Base-by-base conservation (phyloP, 2,329 filamentous ascomycete genomes). In the Tympanopsis confertula region DNA sequence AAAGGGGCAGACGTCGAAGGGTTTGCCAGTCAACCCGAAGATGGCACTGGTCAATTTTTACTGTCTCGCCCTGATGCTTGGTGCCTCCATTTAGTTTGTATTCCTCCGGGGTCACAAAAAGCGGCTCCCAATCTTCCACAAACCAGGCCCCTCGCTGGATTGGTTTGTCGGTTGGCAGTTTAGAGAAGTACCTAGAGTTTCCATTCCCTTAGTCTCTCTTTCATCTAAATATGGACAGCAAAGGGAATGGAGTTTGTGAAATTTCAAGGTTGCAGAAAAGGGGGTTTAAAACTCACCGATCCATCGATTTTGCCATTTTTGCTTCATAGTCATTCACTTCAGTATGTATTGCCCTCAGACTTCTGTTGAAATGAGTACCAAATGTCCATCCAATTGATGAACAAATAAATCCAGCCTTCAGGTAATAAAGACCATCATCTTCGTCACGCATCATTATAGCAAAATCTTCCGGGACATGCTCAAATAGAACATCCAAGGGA, bases 11-110 rank as follows among this genome's bases (percentile, higher is more conserved):
- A 3, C 86, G 74, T 2, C 86, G 75, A 3, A 94, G 62, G 0
- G 86, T 94, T 57, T 94, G 87, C 84, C 86, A 93, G 55, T 94
- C 86, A 2, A 91, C 85, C 4, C 86, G 73, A 1, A 94, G 62
- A 42, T 81, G 63, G 44, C 83, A 65, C 22, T 83, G 71, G 0
- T 72, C 65, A 2, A 76, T 51, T 1, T 58, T 60, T 4, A 89
- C 57, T 0, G 68, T 59, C 35, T 73, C 63, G 44, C 87, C 81
- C 1, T 59, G 52, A 1, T 66, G 59, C 14, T 82, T 74, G 22
- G 75, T 63, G 29, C 62, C 56, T 47, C 79, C 77, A 40, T 83
- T 74, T 0, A 74, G 71, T 46, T 85, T 68, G 1, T n/a, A n/a
- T n/a, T n/a, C n/a, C n/a, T 75, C 77, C 0, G 78, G 71, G 0